phyloP scores from a whole-genome alignment of 2,329 filamentous ascomycete species.

The Aspergillus viridinutans region DNA sequence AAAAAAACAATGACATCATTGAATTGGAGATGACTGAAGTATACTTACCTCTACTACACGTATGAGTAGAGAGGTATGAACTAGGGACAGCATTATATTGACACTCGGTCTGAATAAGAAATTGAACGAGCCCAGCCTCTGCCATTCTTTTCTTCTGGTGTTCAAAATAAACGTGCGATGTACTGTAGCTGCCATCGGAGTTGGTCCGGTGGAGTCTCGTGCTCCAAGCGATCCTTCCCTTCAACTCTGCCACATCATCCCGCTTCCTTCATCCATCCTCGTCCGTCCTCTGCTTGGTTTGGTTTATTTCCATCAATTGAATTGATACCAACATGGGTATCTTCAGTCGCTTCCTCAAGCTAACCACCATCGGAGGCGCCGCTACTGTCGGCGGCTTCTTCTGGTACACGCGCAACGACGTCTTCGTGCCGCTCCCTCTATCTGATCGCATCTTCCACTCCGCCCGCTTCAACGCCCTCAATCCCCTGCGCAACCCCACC shows the following conservation, averaged over 20 bases:
- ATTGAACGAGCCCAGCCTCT: too few species aligned
- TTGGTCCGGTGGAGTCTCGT: constrained; percentile 5
- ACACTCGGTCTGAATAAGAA: too few species aligned
- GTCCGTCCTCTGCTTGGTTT: constrained; percentile 1
- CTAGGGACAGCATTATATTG: too few species aligned
- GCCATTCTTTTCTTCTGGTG: too few species aligned
- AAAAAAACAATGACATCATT: too few species aligned
- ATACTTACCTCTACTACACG: too few species aligned
- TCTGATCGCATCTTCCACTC: constrained; percentile 60
- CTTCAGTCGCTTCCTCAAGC: constrained; percentile 42
- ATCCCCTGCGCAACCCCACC: constrained; percentile 59
- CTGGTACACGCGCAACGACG: constrained; percentile 53
- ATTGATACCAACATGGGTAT: constrained; percentile 48
- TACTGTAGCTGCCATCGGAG: constrained; percentile 6
- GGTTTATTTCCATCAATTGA: not conserved
- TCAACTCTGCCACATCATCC: not conserved
- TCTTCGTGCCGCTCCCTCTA: constrained; percentile 55
- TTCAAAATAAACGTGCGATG: too few species aligned
- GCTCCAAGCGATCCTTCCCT: not conserved
- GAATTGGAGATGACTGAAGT: not conserved
- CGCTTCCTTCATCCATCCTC: not conserved
- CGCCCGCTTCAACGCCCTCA: constrained; percentile 55
- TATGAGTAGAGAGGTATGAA: too few species aligned
- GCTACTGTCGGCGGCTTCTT: constrained; percentile 52
- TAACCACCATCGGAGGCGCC: constrained; percentile 44